These are phyloP conservation scores for Phytophthora colocasiae DNA, from an alignment of 352 stramenopile genomes.

Conservation along the genomic window DNA sequence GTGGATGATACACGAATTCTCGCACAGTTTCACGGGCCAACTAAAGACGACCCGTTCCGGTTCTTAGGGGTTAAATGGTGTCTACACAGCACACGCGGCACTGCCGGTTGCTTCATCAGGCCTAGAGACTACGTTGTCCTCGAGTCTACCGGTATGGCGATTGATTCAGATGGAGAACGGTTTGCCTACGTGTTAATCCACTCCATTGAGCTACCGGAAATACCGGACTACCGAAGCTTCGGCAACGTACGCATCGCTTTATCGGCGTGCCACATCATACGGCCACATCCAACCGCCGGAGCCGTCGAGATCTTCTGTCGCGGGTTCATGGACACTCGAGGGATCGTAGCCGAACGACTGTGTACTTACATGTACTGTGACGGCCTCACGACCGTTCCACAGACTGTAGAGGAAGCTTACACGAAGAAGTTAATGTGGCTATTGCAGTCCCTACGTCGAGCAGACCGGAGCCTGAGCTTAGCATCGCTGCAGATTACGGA, in stretches of 20 bases:
- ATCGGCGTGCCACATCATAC: constrained; percentile 50
- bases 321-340: constrained; percentile 43
- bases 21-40: constrained; percentile 42
- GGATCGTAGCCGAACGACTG: constrained; percentile 25
- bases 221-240: constrained; percentile 37
- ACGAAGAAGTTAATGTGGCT: constrained; percentile 64
- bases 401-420: constrained; percentile 53
- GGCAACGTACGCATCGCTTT: constrained; percentile 33
- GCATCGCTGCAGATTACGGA: constrained; percentile 19
- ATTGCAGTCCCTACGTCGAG: constrained; percentile 3
- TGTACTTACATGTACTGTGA: constrained; percentile 46
- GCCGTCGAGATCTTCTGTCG: constrained; percentile 51
- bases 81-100: constrained; percentile 13
- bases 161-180: constrained; percentile 37
- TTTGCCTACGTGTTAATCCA: constrained; percentile 46
- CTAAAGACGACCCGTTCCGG: constrained; percentile 47
- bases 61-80: constrained; percentile 63
- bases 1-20: constrained; percentile 42
- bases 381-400: constrained; percentile 36
- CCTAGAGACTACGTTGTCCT: constrained; percentile 58
- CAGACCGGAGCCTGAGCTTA: constrained; percentile 7
- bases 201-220: constrained; percentile 38
- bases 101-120: constrained; percentile 40
- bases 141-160: constrained; percentile 53
- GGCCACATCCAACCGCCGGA: constrained; percentile 25